Evolutionary conservation across 371 early-diverging fungal genomes (phyloP), one percentile per base, ranked within the genome.

Genomic region (Entomophthora muscae): DNA sequence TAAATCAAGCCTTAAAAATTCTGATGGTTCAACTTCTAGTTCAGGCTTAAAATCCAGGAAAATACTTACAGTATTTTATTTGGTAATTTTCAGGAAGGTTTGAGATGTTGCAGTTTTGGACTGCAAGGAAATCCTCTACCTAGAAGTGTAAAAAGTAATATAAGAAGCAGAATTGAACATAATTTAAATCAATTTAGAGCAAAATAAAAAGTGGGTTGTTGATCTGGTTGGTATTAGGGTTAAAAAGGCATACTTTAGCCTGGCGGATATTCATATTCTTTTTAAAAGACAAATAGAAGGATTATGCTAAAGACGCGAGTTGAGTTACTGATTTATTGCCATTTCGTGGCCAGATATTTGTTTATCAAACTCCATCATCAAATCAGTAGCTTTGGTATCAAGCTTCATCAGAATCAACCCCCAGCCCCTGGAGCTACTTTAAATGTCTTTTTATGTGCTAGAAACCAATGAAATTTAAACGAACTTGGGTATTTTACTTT

Each of bases 41-140:
- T 10, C n/a, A 64, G 22, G 17, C 13, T 28, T 22, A 52, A 29
- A 22, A 17, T n/a, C n/a, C n/a, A n/a, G n/a, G 52, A 61, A 12
- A 10, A n/a, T 3, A 21, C 76, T 76, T 77, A 78, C 85, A 98
- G 75, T 96, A 98, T 74, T 98, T 98, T 88, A 98, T 90, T 70
- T 90, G 90, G 74, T 98, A 98, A 81, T 98, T 98, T 72, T 98
- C 98, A 1, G 98, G 98, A 61, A 98, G 81, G 74, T 96, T 95
- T 65, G 81, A 77, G 65, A 98, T 76, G 75, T 98, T 98, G 82
- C 93, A 93, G 71, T 91, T 84, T 78, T 98, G 97, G 83, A 98
- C 85, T 31, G 77, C 81, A 52, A 87, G 74, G 73, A 88, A 72
- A 69, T 91, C 92, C 32, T 84, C 83, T 32, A 83, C 76, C 84